Evolutionary conservation across 768 basidiomycete species (phyloP).

Genomic region (Hirschioporus abietinus): DNA sequence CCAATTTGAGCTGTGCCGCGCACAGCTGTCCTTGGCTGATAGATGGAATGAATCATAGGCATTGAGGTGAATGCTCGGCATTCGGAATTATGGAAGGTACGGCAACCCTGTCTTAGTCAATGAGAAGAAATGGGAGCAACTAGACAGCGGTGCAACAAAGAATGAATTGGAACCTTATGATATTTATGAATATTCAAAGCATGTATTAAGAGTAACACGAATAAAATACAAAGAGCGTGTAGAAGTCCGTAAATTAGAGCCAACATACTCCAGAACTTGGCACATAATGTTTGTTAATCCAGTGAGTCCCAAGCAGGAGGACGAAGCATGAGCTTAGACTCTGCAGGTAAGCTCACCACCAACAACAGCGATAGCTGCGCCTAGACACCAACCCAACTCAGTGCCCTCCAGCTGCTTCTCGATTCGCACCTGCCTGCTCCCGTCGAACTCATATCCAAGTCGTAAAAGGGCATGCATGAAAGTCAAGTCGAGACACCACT

Average conservation of each 20-base stretch:
- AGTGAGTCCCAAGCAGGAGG: neutral
- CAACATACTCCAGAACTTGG: neutral
- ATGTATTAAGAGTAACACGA: neutral
- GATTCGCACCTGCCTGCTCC: constrained; percentile 59
- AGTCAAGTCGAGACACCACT: constrained; percentile 94
- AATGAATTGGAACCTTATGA: too few relatives aligned
- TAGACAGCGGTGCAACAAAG: too few relatives aligned
- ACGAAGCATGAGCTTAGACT: constrained; percentile 17
- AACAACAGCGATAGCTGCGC: constrained; percentile 76
- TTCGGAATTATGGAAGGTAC: too few relatives aligned
- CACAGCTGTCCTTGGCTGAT: neutral
- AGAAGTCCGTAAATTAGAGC: neutral
- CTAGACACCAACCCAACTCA: constrained; percentile 91
- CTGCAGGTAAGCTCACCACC: constrained; percentile 53
- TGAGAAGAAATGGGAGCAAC: too few relatives aligned
- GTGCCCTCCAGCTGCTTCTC: constrained; percentile 88
- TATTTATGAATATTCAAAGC: neutral
- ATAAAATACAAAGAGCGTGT: neutral
- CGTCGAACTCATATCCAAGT: constrained; percentile 86
- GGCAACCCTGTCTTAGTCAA: too few relatives aligned
- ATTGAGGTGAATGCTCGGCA: too few relatives aligned
- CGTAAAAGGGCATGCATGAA: constrained; percentile 89
- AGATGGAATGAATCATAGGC: neutral
- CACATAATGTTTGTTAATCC: too few relatives aligned
- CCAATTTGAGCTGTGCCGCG: neutral